Conservation (phyloP, 1,139 yeast species). For the Yamadazyma buinensis region DNA sequence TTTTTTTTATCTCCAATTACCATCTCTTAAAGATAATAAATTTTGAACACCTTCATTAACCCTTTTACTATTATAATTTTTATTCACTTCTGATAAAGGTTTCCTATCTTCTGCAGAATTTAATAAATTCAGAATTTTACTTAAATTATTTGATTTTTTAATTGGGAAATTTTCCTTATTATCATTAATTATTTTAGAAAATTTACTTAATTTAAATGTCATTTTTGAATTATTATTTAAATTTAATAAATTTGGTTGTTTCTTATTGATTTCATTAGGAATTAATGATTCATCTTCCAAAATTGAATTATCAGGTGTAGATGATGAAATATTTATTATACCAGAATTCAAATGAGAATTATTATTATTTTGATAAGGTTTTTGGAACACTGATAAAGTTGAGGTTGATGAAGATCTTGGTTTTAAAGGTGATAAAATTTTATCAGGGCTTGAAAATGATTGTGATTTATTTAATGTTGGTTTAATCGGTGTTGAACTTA, state of each 20-base stretch:
- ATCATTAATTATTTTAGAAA: slow-evolving; percentile 13
- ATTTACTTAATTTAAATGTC: slow-evolving; percentile 36
- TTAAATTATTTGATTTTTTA: slow-evolving; percentile 4
- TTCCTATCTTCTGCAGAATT: slow-evolving; percentile 21
- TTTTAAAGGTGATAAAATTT: slow-evolving; percentile 19
- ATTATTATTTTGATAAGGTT: neutral
- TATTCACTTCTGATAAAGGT: slow-evolving; percentile 27
- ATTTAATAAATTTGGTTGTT: slow-evolving; percentile 35
- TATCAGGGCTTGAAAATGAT: slow-evolving; percentile 21
- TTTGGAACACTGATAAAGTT: slow-evolving; percentile 5
- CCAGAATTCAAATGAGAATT: neutral
- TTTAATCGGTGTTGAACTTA: slow-evolving; percentile 21
- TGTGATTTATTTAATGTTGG: slow-evolving; percentile 24
- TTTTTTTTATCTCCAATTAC: slow-evolving; percentile 25
- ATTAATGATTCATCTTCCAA: slow-evolving; percentile 19
- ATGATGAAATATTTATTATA: neutral
- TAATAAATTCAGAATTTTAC: slow-evolving; percentile 17
- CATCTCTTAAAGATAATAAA: slow-evolving; percentile 41
- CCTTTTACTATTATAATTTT: slow-evolving; percentile 7
- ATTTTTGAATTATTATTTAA: slow-evolving; percentile 30
- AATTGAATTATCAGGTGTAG: slow-evolving; percentile 18
- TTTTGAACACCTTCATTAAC: slow-evolving; percentile 36
- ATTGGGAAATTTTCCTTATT: slow-evolving; percentile 12
- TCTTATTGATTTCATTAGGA: slow-evolving; percentile 32
- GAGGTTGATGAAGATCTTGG: slow-evolving; percentile 20